Evolutionary conservation across 805 yeast genomes (phyloP), one percentile per base, ranked within the genome.

Genomic region (Groenewaldozyma salmanticensis): DNA sequence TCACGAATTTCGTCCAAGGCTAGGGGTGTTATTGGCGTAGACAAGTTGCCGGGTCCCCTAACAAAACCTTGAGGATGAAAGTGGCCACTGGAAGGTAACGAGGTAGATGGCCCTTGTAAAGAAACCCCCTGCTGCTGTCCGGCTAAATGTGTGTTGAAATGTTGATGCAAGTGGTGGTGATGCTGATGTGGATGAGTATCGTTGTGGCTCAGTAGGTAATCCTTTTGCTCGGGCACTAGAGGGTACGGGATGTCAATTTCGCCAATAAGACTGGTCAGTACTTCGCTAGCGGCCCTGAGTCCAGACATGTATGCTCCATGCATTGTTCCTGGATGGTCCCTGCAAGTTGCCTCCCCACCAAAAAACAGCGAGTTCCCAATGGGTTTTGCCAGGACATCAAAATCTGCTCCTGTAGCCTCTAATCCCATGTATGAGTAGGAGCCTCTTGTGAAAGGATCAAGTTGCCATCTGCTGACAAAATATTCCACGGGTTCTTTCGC

Each of bases 361-460:
- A 66, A 66, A 40, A 58, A 64, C 27, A 66, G 46, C 17, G 59
- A 52, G 21, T 58, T 51, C 31, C 54, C 57, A 2, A 63, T 58
- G 1, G 69, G 67, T 16, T 64, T 49, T 1, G 68, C 68, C 32
- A 66, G 48, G 7, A 54, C 42, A 35, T 65, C 69, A 42, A 62
- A 67, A 42, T 66, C 71, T 0, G 60, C 66, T 2, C 62, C 65
- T 1, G 66, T 60, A n/a, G 67, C 69, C 20, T 64, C 67, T 6
- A 53, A 51, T 2, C 70, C 70, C 11, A 65, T 64, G 42, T 63
- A 65, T 7, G 69, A 65, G 59, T 85, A 90, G 1, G 95, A 77
- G 2, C 97, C 97, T 42, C 82, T 62, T 2, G 84, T 70, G 53
- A 70, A 84, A 1, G 86, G 85, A 50, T 88, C 94, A 2, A 58